A percentile compares a stretch with the other conserved stretches of the same genome.
phyloP scores from a whole-genome alignment of 2,329 filamentous ascomycete genomes.

The Penicillium sp. region DNA sequence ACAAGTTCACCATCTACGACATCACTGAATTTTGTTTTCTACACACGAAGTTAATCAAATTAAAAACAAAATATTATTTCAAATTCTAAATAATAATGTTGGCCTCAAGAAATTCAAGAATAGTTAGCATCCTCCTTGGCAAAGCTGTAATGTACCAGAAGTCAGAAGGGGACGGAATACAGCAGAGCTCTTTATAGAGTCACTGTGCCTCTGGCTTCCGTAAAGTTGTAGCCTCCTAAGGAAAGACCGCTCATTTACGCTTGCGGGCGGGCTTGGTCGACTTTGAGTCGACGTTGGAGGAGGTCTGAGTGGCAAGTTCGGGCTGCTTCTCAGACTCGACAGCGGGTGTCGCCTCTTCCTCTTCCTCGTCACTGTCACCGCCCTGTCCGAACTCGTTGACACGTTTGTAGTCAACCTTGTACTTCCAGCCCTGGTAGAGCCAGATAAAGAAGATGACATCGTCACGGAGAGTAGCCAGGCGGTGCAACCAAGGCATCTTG shows the following conservation, averaged over 20 bases:
- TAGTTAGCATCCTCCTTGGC: not conserved
- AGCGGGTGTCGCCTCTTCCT: slow-evolving; percentile 44
- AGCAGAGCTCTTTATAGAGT: not conserved
- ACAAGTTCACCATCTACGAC: not conserved
- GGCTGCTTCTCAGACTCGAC: slow-evolving; percentile 24
- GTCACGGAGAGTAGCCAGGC: slow-evolving; percentile 87
- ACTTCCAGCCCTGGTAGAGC: slow-evolving; percentile 89
- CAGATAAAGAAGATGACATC: slow-evolving; percentile 99
- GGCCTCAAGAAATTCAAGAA: not conserved
- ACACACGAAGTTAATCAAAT: not conserved
- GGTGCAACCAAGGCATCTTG: slow-evolving; percentile 95
- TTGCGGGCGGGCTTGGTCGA: slow-evolving; percentile 29
- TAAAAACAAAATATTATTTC: not conserved
- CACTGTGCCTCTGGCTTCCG: not conserved
- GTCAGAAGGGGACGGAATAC: not conserved
- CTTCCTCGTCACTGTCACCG: slow-evolving; percentile 76
- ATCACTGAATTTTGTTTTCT: not conserved
- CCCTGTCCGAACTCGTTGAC: slow-evolving; percentile 99
- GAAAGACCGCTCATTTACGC: slow-evolving; percentile 30
- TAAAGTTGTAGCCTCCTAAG: not conserved
- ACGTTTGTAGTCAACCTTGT: slow-evolving; percentile 85
- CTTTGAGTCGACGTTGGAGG: slow-evolving; percentile 28
- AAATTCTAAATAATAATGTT: not conserved
- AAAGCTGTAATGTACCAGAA: not conserved
- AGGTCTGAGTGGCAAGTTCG: slow-evolving; percentile 26